Conservation (phyloP, 306 rosid genomes). For the Casuarina glauca region DNA sequence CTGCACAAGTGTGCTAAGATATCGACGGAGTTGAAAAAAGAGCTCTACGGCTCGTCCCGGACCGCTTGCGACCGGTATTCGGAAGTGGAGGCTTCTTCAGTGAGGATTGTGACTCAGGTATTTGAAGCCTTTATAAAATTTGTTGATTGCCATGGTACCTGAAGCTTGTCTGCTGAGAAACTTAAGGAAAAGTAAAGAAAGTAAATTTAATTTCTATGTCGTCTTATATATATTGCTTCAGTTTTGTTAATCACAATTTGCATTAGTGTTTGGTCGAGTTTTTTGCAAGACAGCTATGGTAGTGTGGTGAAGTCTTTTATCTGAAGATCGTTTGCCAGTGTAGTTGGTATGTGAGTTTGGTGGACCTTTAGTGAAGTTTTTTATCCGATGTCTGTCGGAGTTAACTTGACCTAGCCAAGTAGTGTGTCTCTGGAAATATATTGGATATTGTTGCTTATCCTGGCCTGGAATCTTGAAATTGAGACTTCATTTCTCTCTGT, state of each 20-base stretch:
- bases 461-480: background rate
- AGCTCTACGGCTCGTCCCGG: constrained; percentile 68
- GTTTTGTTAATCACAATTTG: background rate
- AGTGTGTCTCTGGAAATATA: background rate
- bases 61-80: constrained; percentile 67
- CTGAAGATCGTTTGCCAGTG: background rate
- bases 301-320: background rate
- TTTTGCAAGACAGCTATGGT: background rate
- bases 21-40: constrained; percentile 77
- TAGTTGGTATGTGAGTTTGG: background rate
- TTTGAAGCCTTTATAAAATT: background rate
- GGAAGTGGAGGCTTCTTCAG: constrained; percentile 80
- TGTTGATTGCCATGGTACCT: background rate
- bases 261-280: background rate
- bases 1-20: constrained; percentile 80
- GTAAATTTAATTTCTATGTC: background rate
- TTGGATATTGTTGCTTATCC: background rate
- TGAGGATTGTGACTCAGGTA: constrained; percentile 88
- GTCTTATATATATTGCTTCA: background rate
- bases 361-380: background rate
- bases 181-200: background rate
- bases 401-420: constrained; percentile 11
- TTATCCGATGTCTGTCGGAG: background rate
- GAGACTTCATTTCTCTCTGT: no score
- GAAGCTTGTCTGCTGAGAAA: background rate